These are phyloP conservation scores for Termitomyces sp. DNA, from an alignment of 768 basidiomycete genomes.

Conservation along the genomic window DNA sequence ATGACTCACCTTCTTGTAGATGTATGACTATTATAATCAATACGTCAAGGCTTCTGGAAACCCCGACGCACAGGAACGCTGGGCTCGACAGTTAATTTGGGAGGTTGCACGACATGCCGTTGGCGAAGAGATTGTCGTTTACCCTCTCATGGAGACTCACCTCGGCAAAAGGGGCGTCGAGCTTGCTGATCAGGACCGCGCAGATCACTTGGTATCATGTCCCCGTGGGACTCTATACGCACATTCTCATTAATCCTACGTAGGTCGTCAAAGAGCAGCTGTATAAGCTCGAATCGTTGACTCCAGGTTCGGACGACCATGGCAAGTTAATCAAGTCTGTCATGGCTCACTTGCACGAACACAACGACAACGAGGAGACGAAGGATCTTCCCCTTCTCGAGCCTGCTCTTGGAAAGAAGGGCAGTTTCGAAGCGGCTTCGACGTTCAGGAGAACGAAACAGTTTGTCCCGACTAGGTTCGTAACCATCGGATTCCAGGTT, in stretches of 20 bases:
- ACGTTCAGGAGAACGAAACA: conserved; percentile 56
- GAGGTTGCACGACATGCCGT: conserved; percentile 60
- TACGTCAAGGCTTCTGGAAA: conserved; percentile 41
- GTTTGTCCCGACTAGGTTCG: conserved; percentile 58
- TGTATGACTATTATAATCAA: conserved; percentile 53
- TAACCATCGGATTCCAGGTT: not conserved
- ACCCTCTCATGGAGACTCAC: conserved; percentile 57
- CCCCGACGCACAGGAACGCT: conserved; percentile 44
- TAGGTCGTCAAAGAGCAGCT: conserved; percentile 17
- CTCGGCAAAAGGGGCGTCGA: conserved; percentile 47
- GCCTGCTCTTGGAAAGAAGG: conserved; percentile 39
- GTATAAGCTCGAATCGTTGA: conserved; percentile 39
- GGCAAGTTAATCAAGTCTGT: conserved; percentile 36
- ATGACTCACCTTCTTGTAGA: conserved; percentile 28
- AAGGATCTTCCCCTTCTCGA: conserved; percentile 56
- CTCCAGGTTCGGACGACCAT: conserved; percentile 40
- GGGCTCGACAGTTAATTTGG: conserved; percentile 56
- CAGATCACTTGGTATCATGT: conserved; percentile 52
- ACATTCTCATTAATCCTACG: not conserved
- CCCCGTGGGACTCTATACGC: not conserved
- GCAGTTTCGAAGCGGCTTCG: conserved; percentile 40
- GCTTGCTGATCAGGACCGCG: conserved; percentile 53
- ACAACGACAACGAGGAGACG: conserved; percentile 56
- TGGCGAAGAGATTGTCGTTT: conserved; percentile 62
- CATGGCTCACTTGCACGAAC: conserved; percentile 45